A percentile compares a stretch with the other conserved stretches of the same genome.
Conservation (phyloP, 2,329 filamentous ascomycete genomes). For the Fusarium cicatricum region DNA sequence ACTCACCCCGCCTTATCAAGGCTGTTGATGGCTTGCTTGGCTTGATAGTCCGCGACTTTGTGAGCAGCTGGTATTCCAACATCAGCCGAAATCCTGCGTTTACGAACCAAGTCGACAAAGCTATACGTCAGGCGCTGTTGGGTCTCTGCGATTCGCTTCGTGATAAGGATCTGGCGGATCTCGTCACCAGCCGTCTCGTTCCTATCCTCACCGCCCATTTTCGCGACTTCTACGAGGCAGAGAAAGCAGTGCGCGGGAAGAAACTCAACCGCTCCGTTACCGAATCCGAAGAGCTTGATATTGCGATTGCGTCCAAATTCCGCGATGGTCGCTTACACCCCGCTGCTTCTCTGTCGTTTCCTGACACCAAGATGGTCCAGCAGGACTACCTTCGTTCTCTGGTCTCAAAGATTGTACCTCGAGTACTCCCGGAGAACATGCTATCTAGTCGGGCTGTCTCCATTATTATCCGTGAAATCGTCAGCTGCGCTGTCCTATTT, state of each 20-base stretch:
- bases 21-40: constrained; percentile 82
- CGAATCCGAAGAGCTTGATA: constrained; percentile 93
- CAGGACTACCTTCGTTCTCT: constrained; percentile 87
- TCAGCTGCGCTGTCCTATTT: constrained; percentile 89
- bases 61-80: constrained; percentile 85
- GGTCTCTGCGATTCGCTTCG: constrained; percentile 76
- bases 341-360: constrained; percentile 82
- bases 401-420: constrained; percentile 75
- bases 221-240: constrained; percentile 89
- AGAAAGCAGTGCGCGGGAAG: constrained; percentile 84
- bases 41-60: constrained; percentile 82
- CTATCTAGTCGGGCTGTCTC: constrained; percentile 82
- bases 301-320: constrained; percentile 96
- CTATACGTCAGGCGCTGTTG: constrained; percentile 75
- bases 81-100: constrained; percentile 87
- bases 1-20: constrained; percentile 79
- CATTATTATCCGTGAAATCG: constrained; percentile 84
- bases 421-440: constrained; percentile 76
- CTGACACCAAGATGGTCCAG: constrained; percentile 84
- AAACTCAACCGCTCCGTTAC: constrained; percentile 90
- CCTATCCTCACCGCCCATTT: constrained; percentile 90
- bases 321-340: constrained; percentile 87
- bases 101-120: constrained; percentile 83
- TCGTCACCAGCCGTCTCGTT: constrained; percentile 81
- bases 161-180: constrained; percentile 82